A percentile compares a stretch with the other conserved stretches of the same genome.
Evolutionary conservation across 192 early-diverging fungal species (phyloP).

Genomic region (Podila epicladia): DNA sequence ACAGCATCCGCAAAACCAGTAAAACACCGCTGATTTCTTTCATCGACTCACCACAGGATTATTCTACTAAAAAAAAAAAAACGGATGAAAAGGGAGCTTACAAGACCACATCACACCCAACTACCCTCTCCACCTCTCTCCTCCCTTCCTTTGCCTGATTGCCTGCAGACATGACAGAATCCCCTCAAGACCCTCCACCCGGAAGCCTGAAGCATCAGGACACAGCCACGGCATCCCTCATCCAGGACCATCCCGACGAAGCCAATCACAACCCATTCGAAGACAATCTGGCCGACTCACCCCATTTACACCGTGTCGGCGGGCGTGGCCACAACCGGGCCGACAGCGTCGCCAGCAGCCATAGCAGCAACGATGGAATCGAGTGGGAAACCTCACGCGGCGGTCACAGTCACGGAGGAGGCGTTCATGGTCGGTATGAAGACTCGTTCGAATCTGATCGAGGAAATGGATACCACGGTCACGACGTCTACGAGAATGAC

Average conservation of each 20-base stretch:
- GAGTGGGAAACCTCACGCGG: not conserved
- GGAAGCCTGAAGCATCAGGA: not conserved
- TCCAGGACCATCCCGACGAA: not conserved
- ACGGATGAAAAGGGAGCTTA: too few relatives aligned
- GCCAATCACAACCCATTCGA: not conserved
- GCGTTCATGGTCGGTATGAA: not conserved
- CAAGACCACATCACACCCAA: too few relatives aligned
- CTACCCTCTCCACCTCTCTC: too few relatives aligned
- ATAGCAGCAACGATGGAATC: slow-evolving; percentile 7
- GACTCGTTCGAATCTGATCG: slow-evolving; percentile 35
- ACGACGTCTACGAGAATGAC: not conserved
- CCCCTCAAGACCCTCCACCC: too few relatives aligned
- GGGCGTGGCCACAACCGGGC: not conserved
- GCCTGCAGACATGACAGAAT: too few relatives aligned
- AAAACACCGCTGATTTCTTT: too few relatives aligned
- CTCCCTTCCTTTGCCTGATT: too few relatives aligned
- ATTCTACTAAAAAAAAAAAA: too few relatives aligned
- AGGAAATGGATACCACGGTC: not conserved
- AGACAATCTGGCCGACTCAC: slow-evolving; percentile 1
- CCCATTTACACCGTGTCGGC: not conserved
- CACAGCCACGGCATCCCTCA: not conserved
- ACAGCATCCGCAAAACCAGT: too few relatives aligned
- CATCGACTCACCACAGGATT: too few relatives aligned
- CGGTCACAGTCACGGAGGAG: not conserved
- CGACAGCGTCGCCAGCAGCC: not conserved